Evolutionary conservation across 768 basidiomycete genomes (phyloP), one percentile per base, ranked within the genome.

Genomic region (Amanita pallidorosea): DNA sequence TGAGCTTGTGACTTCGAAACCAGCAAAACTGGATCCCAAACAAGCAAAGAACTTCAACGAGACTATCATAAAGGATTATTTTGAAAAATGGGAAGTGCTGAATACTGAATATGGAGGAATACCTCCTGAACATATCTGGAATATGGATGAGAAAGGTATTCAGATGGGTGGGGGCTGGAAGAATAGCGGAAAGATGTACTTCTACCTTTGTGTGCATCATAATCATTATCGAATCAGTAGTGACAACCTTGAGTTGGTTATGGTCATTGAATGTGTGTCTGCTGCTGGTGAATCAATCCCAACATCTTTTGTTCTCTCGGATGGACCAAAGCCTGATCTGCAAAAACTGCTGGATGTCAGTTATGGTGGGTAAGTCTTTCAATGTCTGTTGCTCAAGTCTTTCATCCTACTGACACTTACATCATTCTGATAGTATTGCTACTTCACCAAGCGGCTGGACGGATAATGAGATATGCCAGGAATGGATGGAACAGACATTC

Each of bases 181-280:
- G 45, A 48, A 44, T 18, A 47, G 34, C 15, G 33, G 41, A 5
- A 41, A 47, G 17, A 52, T 11, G 37, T 38, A 38, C 37, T 38
- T n/a, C 37, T 38, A 38, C 17, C 37, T 38, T n/a, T 12, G 12
- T 0, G 37, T 47, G 3, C 43, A 52, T 13, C 46, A 46, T 13
- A 20, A 42, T 4, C 45, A 50, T 9, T 65, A 65, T 51, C 53
- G 60, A 38, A 55, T 61, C 5, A 42, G 52, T 7, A 63, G 58
- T 54, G 67, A 57, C n/a, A 66, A 70, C 41, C 63, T 70, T 1
- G 64, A 74, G 53, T 64, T 73, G 2, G 64, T 74, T 25, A 75
- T 70, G 0, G 58, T 74, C 18, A 63, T 76, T 45, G 69, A 74
- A 52, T 63, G 63, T 57, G 53, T 68, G 4, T 61, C 55, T 44